Conservation (phyloP, 2,329 filamentous ascomycete species). For the Orbilia ellipsospora region DNA sequence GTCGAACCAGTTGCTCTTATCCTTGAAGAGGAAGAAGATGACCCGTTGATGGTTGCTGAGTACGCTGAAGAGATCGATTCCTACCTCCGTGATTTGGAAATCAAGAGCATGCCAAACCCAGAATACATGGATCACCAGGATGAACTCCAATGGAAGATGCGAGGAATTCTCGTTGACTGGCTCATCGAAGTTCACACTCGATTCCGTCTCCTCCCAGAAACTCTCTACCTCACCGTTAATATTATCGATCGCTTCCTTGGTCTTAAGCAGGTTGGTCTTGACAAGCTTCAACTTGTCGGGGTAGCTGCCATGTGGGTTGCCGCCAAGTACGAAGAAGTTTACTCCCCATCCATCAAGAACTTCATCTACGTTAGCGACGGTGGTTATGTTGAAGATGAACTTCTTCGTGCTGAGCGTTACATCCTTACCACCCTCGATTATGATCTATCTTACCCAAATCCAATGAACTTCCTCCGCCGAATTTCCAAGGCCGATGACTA, state of each 20-base stretch:
- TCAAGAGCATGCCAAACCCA: constrained; percentile 83
- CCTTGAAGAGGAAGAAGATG: constrained; percentile 90
- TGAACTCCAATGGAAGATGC: constrained; percentile 98
- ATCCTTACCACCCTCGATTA: constrained; percentile 92
- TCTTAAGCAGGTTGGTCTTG: constrained; percentile 92
- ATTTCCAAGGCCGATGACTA: constrained; percentile 99
- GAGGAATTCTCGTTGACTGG: constrained; percentile 97
- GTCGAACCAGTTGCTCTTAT: constrained; percentile 64
- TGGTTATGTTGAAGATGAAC: constrained; percentile 93
- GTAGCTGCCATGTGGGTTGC: constrained; percentile 99
- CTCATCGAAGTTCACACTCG: constrained; percentile 97
- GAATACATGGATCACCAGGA: constrained; percentile 95
- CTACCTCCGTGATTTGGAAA: constrained; percentile 88
- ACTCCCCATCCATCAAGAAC: constrained; percentile 95
- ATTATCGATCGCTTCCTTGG: constrained; percentile 98
- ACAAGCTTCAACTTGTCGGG: constrained; percentile 94
- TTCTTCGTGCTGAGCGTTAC: constrained; percentile 95
- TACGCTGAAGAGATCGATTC: constrained; percentile 98
- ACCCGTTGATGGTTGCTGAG: constrained; percentile 97
- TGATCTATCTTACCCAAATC: constrained; percentile 97
- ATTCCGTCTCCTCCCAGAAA: constrained; percentile 94
- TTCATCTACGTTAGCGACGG: constrained; percentile 97
- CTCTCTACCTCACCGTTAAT: constrained; percentile 95
- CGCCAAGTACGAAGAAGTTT: constrained; percentile 97
- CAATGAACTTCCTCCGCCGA: constrained; percentile 98